A percentile compares a stretch with the other conserved stretches of the same genome.
Evolutionary conservation across 257 asterid genomes (phyloP).

Genomic region (Fraxinus excelsior): DNA sequence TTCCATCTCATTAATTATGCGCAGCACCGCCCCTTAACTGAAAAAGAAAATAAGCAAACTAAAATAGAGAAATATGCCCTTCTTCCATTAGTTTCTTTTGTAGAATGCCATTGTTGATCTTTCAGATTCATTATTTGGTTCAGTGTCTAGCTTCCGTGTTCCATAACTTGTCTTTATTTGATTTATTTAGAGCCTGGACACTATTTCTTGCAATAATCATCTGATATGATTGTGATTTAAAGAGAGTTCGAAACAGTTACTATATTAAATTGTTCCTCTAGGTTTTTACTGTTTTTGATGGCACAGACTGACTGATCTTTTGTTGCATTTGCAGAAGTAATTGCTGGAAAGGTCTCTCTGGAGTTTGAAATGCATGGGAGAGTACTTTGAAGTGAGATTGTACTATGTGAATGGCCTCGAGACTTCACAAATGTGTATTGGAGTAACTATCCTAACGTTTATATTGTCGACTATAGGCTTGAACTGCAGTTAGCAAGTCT

Average conservation of each 20-base stretch:
- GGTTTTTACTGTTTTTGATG: not conserved
- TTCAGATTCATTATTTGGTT: not conserved
- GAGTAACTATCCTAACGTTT: slow-evolving; percentile 19
- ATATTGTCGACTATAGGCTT: slow-evolving; percentile 3
- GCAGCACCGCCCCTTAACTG: not conserved
- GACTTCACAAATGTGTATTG: slow-evolving; percentile 12
- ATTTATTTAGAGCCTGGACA: not conserved
- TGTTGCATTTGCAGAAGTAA: slow-evolving; percentile 36
- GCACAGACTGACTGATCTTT: not conserved
- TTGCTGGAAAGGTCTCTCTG: slow-evolving; percentile 15
- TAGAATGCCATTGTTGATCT: not conserved
- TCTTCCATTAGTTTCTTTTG: not conserved
- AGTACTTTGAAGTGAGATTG: slow-evolving; percentile 7
- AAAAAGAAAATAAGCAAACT: not conserved
- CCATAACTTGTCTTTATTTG: not conserved
- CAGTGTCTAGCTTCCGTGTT: not conserved
- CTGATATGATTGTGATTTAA: not conserved
- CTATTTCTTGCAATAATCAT: not conserved
- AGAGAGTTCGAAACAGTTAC: not conserved
- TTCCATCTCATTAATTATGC: not conserved
- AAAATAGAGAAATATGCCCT: not conserved
- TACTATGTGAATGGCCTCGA: slow-evolving; percentile 10
- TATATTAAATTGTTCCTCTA: not conserved
- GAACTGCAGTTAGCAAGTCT: slow-evolving; percentile 15
- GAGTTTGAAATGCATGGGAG: slow-evolving; percentile 20